Base-by-base conservation (phyloP, 1,284 basidiomycete genomes). In the Hypsizygus ulmarius region DNA sequence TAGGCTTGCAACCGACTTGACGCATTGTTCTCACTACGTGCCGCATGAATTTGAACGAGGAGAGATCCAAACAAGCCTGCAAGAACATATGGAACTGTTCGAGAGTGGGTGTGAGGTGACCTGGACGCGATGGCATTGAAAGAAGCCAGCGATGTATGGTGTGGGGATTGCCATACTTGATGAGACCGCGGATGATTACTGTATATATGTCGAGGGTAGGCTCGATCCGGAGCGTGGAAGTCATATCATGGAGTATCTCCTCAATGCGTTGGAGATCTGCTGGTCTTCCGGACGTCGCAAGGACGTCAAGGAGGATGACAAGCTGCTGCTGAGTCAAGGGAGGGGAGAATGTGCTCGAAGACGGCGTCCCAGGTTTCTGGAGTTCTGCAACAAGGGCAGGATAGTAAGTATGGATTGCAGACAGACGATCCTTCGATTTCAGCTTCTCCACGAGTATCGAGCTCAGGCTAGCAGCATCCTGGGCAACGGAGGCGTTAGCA, bases 21-120 rank as follows among this genome's bases (percentile, higher is more conserved):
- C 66, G 67, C 75, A 81, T 82, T 40, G 62, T 63, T 10, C 59
- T 57, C 36, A 79, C 60, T 35, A 73, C 59, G 38, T 66, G 68
- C 29, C 69, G 73, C 56, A 79, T 60, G 42, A 66, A 61, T 32
- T 62, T 66, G 51, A 72, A 63, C 8, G 70, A 58, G 5, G 66
- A 61, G 21, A 66, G 60, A 39, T 69, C 60, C 19, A 67, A 61
- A 52, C 72, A 77, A 11, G 69, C 62, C 29, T 73, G 65, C 18
- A 85, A 62, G 49, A 83, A 71, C 5, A 70, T 50, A 52, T 81
- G 74, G 67, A 79, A 81, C 49, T 81, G 79, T n/a, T 74, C 66
- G 21, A 72, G 62, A n/a, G 73, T 71, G 0, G 78, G 78, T 5
- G 53, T 60, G 33, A 72, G 54, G 30, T 70, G 57, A 8, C 73